Percentiles rank a stretch among this genome's conserved stretches.
Evolutionary conservation across 129 eudicot species (phyloP).

Genomic region (Oenanthe sinensis): DNA sequence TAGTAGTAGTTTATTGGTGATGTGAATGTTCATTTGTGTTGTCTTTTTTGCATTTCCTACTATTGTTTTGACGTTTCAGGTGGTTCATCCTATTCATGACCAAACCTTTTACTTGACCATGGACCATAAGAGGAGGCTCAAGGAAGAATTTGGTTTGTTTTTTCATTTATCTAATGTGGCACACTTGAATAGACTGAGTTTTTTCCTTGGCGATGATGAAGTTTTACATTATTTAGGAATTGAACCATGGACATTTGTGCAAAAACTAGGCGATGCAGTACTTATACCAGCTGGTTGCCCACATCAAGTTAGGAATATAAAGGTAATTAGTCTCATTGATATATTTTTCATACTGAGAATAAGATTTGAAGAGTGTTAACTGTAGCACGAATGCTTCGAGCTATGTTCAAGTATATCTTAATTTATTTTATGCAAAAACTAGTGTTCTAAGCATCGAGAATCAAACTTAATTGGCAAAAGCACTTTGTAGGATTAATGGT

Average conservation of each 20-base stretch:
- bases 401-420: background rate
- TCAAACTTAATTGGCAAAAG: too few relatives aligned
- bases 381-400: background rate
- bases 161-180: background rate
- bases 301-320: conserved; percentile 2
- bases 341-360: background rate
- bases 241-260: conserved; percentile 9
- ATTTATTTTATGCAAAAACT: too few relatives aligned
- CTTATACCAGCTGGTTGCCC: conserved; percentile 8
- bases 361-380: background rate
- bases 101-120: conserved; percentile 5
- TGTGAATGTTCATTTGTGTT: background rate
- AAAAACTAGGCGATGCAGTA: conserved; percentile 6
- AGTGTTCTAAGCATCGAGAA: too few relatives aligned
- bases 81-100: conserved; percentile 9
- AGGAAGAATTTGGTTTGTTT: background rate
- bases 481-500: too few relatives aligned
- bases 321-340: background rate
- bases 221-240: background rate
- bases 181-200: background rate
- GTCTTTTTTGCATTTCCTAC: background rate
- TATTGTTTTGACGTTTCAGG: background rate
- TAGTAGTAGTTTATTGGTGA: background rate
- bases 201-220: background rate
- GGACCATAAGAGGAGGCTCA: conserved; percentile 7